Conservation (phyloP, 2,329 filamentous ascomycete species). For the Rutstroemia sp. region DNA sequence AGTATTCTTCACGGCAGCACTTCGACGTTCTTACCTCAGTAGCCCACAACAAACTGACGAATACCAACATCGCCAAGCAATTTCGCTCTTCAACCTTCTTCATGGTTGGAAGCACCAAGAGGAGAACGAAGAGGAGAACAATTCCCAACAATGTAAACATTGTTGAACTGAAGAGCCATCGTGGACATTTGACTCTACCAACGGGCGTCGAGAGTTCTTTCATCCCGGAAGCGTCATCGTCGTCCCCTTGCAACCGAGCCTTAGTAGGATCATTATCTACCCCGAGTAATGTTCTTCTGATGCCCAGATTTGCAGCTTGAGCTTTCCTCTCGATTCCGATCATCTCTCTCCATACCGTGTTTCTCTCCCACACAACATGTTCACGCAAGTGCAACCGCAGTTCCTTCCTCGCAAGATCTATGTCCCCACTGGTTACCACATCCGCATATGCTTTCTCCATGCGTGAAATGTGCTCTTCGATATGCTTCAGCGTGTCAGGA, state of each 20-base stretch:
- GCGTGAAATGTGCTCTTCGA: conserved; percentile 65
- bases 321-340: conserved; percentile 95
- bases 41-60: conserved; percentile 92
- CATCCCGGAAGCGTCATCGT: conserved; percentile 50
- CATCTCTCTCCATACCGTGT: conserved; percentile 98
- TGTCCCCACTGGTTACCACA: conserved; percentile 75
- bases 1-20: conserved; percentile 14
- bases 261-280: conserved; percentile 60
- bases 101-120: conserved; percentile 77
- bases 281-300: conserved; percentile 70
- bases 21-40: conserved; percentile 62
- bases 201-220: conserved; percentile 74
- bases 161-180: conserved; percentile 76
- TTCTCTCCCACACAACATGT: conserved; percentile 97
- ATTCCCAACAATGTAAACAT: conserved; percentile 70
- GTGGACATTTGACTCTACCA: conserved; percentile 66
- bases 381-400: conserved; percentile 85
- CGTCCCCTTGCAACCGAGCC: conserved; percentile 77
- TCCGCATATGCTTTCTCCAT: conserved; percentile 77
- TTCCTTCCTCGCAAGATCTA: conserved; percentile 70
- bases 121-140: conserved; percentile 62
- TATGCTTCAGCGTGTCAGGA: conserved; percentile 57
- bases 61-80: conserved; percentile 85
- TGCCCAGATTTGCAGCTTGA: conserved; percentile 85
- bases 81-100: conserved; percentile 87